Evolutionary conservation across 257 asterid genomes (phyloP), one percentile per base, ranked within the genome.

Genomic region (Nicotiana paniculata): DNA sequence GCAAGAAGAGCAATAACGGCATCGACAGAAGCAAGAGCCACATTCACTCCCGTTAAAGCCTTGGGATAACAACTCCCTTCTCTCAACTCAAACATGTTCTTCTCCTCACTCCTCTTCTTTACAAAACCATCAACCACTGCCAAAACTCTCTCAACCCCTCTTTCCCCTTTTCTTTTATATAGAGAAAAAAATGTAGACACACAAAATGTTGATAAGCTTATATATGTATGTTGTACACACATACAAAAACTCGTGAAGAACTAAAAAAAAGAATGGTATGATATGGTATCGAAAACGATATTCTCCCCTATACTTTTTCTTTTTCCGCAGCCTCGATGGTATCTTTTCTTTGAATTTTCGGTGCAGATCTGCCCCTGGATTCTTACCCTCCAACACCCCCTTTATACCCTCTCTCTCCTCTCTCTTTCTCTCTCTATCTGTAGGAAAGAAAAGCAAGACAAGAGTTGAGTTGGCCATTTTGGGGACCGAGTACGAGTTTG

Each of bases 1-100:
- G 98, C 93, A 65, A 94, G 65, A 82, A 88, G 33, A n/a, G 96
- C 93, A 90, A 94, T 89, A 33, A 91, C 57, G 30, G 91, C 95
- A 88, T 91, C 93, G 83, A 90, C 89, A 81, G 32, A 88, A 85
- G 96, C 98, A 69, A 94, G 89, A 7, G 86, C 93, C 66, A 88
- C 87, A 86, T 88, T 85, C 85, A 90, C 97, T 75, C 90, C 97
- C 85, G 82, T 90, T 86, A 91, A 90, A 63, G 89, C 81, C 86
- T 91, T 81, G 6, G 97, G 88, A 82, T 88, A 91, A 90, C 97
- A 90, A 84, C 86, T 81, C 86, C 89, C 86, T 18, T 76, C 91
- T 84, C 91, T 88, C 92, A 85, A 83, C 89, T 90, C 90, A 87
- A 87, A 67, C 95, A 92, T 93, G 82, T 81, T 84, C 30, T 82